Evolutionary conservation across 139 green algal species (phyloP), one percentile per base, ranked within the genome.

Genomic region (Dunaliella primolecta): DNA sequence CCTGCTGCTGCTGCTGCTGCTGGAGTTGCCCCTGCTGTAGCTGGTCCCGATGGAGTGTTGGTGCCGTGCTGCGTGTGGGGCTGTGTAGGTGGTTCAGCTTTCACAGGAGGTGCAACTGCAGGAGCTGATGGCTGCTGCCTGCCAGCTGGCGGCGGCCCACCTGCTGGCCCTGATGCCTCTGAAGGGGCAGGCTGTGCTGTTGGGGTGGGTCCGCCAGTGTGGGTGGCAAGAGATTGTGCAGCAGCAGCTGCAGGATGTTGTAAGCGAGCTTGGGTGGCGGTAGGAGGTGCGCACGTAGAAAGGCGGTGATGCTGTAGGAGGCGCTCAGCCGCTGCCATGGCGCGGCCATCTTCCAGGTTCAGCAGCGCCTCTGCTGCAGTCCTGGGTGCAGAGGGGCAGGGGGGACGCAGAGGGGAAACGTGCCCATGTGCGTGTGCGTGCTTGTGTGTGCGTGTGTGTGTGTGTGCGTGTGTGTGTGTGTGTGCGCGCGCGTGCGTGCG

Each of bases 301-400:
- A 85, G 80, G 24, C 78, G 78, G 25, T 83, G 33, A 21, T 83
- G 78, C 74, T 82, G 78, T 79, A 93, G 83, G 29, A 33, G 15
- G 1, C 72, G 74, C 79, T 91, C 89, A 29, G 91, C 93, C 0
- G 87, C 89, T 2, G 90, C 89, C 24, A 92, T 36, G 0, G 89
- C 90, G 1, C 55, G 55, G 27, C 91, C 91, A 76, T 95, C 90
- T 33, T 93, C 89, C 1, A 87, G 83, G 27, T 86, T 86, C 37
- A 89, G 78, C 75, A 88, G 85, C 20, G 81, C 86, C 71, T 90
- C 89, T 55, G 87, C 89, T 23, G 89, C 87, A 20, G 81, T 88
- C 32, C 84, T 82, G 84, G 25, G 46, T 31, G 1, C 74, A n/a
- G 76, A n/a, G 46, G 76, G 76, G 76, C 27, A 38, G 0, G 76